These are phyloP conservation scores for Lantana camara DNA, from an alignment of 257 asterid species.

Conservation along the genomic window DNA sequence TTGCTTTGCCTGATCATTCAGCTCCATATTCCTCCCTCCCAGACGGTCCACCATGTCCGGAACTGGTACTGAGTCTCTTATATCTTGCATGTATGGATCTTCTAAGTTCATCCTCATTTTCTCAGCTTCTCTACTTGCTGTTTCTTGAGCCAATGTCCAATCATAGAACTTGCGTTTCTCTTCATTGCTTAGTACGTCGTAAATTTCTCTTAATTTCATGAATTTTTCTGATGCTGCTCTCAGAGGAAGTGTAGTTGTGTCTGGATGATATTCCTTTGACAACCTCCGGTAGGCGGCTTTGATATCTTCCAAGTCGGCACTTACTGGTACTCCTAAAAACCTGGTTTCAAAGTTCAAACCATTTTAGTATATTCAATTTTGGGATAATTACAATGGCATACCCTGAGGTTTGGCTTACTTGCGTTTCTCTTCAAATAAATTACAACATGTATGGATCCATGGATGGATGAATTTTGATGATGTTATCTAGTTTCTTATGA, in stretches of 20 bases:
- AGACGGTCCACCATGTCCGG: slow-evolving; percentile 90
- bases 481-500: too few species aligned
- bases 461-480: too few species aligned
- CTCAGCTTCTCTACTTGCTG: slow-evolving; percentile 80
- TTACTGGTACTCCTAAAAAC: slow-evolving; percentile 75
- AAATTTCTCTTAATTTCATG: slow-evolving; percentile 69
- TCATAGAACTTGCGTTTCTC: slow-evolving; percentile 77
- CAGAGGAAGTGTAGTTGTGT: slow-evolving; percentile 88
- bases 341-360: slow-evolving; percentile 42
- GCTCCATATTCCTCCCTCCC: slow-evolving; percentile 87
- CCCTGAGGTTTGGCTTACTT: too few species aligned
- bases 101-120: slow-evolving; percentile 71
- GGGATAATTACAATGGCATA: too few species aligned
- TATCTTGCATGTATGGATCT: slow-evolving; percentile 67
- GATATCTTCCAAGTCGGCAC: slow-evolving; percentile 80
- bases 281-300: slow-evolving; percentile 81
- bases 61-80: slow-evolving; percentile 51
- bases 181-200: slow-evolving; percentile 60
- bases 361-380: neutral
- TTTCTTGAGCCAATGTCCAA: slow-evolving; percentile 88
- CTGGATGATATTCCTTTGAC: slow-evolving; percentile 93
- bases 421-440: too few species aligned
- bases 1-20: slow-evolving; percentile 76
- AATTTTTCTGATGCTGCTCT: slow-evolving; percentile 81
- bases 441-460: too few species aligned